Base-by-base conservation (phyloP, 768 basidiomycete species). In the Lactarius trivialis region DNA sequence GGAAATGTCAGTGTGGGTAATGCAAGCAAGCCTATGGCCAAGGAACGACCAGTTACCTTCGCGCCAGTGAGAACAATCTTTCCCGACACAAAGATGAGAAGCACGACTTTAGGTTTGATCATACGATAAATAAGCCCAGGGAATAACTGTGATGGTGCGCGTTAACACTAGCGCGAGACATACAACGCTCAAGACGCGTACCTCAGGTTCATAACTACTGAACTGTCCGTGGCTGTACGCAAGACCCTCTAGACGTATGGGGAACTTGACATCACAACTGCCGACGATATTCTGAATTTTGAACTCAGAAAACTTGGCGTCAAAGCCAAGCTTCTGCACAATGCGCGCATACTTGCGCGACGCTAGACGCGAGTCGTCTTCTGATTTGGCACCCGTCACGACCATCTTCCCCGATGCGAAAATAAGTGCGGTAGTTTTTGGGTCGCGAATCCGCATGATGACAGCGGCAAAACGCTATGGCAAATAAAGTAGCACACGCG, bases 371-470 rank as follows among this genome's bases (percentile, higher is more conserved):
- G 93, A 95, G 71, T 99, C 95, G 74, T 98, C 96, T 76, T 98
- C 96, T 34, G 91, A 93, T 82, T 98, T 99, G 53, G 97, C 97
- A 73, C 97, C 97, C 43, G 97, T 98, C 61, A 98, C 96, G 74
- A 99, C 97, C 92, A 99, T 98, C 84, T 98, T 99, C 72, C 97
- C 97, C 61, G 93, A 96, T 36, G 97, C 97, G 75, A 99, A 99
- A 76, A 99, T 98, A 69, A 99, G 85, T 26, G 96, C 97, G 56
- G 97, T 99, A 63, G 97, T 99, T 82, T 99, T 99, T 55, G 97
- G 97, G 70, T 98, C 97, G 68, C 97, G 94, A 72, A 99, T 98
- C 76, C 97, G 93, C 97, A 99, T 99, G 78, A 99, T 98, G 69
- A 98, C 97, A 64, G 97, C 97, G 69, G 96, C 97, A 80, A 99